Conservation (phyloP, 345 rosid species). For the Sisymbrium altissimum region DNA sequence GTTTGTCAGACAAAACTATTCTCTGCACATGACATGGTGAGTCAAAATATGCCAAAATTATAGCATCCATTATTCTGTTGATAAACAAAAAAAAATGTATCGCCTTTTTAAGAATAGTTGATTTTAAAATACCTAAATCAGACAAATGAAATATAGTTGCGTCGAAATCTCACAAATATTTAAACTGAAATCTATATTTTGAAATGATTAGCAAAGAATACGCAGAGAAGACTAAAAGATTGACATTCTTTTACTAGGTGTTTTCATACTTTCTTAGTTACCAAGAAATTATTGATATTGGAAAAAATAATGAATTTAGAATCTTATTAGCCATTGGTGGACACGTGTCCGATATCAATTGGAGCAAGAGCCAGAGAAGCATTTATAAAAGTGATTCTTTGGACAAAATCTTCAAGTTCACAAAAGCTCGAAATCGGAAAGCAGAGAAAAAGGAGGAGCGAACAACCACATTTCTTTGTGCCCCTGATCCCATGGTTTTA, state of each 20-base stretch:
- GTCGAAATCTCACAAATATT: neutral
- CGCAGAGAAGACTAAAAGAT: neutral
- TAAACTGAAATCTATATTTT: neutral
- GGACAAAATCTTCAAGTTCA: constrained; percentile 33
- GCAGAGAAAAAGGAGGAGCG: neutral
- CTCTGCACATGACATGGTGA: constrained; percentile 29
- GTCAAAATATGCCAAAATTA: constrained; percentile 23
- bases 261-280: constrained; percentile 1
- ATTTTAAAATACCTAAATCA: neutral
- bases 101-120: constrained; percentile 1
- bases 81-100: neutral
- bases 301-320: constrained; percentile 1
- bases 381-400: constrained; percentile 27
- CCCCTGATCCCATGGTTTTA: constrained; percentile 20
- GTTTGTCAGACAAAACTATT: constrained; percentile 26
- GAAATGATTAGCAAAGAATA: neutral
- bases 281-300: neutral
- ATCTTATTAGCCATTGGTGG: neutral
- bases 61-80: constrained; percentile 3
- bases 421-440: constrained; percentile 31
- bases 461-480: constrained; percentile 24
- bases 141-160: neutral
- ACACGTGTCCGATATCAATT: neutral
- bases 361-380: constrained; percentile 2
- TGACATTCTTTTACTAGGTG: neutral